Evolutionary conservation across 2,329 filamentous ascomycete species (phyloP).

Genomic region (Cyphellophora attinorum): DNA sequence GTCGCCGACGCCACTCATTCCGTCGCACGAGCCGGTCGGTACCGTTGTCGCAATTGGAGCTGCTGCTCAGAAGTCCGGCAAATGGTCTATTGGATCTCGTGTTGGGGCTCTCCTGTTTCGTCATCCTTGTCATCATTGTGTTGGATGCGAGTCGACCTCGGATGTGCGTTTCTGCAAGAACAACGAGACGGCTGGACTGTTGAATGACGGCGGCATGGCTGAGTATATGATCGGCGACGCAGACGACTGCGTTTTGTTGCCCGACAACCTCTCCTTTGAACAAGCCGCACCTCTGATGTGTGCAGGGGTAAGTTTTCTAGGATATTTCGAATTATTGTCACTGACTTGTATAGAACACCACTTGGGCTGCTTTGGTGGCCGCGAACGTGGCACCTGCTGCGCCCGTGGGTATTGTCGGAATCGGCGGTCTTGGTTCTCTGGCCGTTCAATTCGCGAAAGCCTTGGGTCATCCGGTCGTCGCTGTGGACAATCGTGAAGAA

Average conservation of each 20-base stretch:
- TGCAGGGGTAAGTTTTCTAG: slow-evolving; percentile 21
- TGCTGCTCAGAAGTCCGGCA: slow-evolving; percentile 15
- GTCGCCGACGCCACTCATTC: slow-evolving; percentile 22
- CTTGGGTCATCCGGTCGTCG: slow-evolving; percentile 1
- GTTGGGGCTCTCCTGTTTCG: slow-evolving; percentile 16
- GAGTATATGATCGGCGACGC: slow-evolving; percentile 25
- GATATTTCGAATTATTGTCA: no score
- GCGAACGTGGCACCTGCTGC: slow-evolving; percentile 47
- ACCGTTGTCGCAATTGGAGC: slow-evolving; percentile 21
- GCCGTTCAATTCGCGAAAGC: slow-evolving; percentile 7
- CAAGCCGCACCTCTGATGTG: slow-evolving; percentile 27
- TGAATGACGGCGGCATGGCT: slow-evolving; percentile 23
- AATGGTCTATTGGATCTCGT: slow-evolving; percentile 23
- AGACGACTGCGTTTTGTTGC: slow-evolving; percentile 8
- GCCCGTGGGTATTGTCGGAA: slow-evolving; percentile 9
- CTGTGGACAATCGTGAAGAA: slow-evolving; percentile 4
- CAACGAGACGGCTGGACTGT: slow-evolving; percentile 22
- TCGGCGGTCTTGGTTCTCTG: slow-evolving; percentile 17
- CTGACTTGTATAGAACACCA: no score
- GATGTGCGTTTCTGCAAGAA: slow-evolving; percentile 23
- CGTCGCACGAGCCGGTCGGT: slow-evolving; percentile 25
- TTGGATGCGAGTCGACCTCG: slow-evolving; percentile 8
- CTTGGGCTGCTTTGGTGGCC: slow-evolving; percentile 43
- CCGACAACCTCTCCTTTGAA: slow-evolving; percentile 19
- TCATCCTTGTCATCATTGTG: slow-evolving; percentile 3